A percentile compares a stretch with the other conserved stretches of the same genome.
Evolutionary conservation across 768 basidiomycete species (phyloP).

Genomic region (Rhizopogon vinicolor): DNA sequence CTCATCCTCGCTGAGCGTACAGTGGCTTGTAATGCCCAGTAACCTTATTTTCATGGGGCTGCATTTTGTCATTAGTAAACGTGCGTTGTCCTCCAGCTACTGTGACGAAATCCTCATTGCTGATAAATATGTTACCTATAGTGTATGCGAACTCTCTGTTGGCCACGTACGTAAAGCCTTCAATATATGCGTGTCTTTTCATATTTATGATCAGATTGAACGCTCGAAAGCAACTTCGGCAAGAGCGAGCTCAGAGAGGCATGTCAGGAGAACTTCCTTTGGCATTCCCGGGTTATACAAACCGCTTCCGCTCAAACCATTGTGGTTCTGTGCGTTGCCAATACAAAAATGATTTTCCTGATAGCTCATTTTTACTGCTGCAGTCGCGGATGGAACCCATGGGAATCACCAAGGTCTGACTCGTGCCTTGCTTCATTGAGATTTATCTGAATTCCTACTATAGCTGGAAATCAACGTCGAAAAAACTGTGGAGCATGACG

Average conservation of each 20-base stretch:
- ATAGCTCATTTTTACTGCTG: not conserved
- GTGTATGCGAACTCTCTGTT: slow-evolving; percentile 50
- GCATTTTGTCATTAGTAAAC: slow-evolving; percentile 50
- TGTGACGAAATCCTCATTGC: not conserved
- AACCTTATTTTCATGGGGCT: slow-evolving; percentile 51
- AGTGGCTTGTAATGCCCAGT: slow-evolving; percentile 43
- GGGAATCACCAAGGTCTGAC: slow-evolving; percentile 18
- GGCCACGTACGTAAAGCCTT: slow-evolving; percentile 28
- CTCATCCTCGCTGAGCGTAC: not conserved
- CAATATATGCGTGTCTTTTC: not conserved
- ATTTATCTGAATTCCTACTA: not conserved
- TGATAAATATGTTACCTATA: slow-evolving; percentile 7
- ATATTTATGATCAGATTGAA: slow-evolving; percentile 26
- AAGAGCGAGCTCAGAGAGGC: slow-evolving; percentile 21
- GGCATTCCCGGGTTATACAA: slow-evolving; percentile 20
- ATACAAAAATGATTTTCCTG: not conserved
- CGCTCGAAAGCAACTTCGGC: slow-evolving; percentile 28
- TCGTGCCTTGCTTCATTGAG: not conserved
- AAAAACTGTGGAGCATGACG: slow-evolving; percentile 23
- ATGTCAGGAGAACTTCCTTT: slow-evolving; percentile 24
- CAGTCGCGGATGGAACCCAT: slow-evolving; percentile 10
- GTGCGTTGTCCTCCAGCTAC: slow-evolving; percentile 19
- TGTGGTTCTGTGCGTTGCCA: not conserved
- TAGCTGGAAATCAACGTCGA: slow-evolving; percentile 26
- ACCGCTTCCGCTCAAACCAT: slow-evolving; percentile 8